These are phyloP conservation scores for Plenodomus tracheiphilus DNA, from an alignment of 2,329 filamentous ascomycete genomes.

Conservation along the genomic window DNA sequence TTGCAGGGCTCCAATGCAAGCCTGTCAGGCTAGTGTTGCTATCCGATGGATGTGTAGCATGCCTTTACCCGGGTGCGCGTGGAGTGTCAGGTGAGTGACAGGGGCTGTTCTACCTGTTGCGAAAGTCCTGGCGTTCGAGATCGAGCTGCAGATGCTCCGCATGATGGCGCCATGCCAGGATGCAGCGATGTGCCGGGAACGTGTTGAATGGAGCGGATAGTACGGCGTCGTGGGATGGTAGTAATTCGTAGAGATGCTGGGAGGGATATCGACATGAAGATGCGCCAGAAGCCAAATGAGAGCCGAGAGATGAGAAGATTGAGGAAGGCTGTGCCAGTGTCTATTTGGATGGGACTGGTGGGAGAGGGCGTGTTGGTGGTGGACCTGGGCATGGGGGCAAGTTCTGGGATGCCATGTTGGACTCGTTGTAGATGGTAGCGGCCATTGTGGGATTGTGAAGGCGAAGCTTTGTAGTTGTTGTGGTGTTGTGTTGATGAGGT, in stretches of 20 bases:
- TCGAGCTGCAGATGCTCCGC: constrained; percentile 32
- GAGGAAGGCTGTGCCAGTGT: constrained; percentile 3
- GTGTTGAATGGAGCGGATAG: constrained; percentile 20
- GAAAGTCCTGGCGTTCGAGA: constrained; percentile 27
- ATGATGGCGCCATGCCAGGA: constrained; percentile 23
- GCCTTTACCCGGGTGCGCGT: constrained; percentile 24
- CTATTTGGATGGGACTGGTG: constrained; percentile 51
- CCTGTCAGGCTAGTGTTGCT: constrained; percentile 14
- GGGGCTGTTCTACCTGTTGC: constrained; percentile 15
- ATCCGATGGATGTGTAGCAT: constrained; percentile 21
- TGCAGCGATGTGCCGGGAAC: constrained; percentile 17
- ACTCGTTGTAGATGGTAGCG: constrained; percentile 43
- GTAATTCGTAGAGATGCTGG: constrained; percentile 10
- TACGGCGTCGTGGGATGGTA: constrained; percentile 17
- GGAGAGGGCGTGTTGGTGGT: constrained; percentile 52
- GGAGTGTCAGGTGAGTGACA: constrained; percentile 26
- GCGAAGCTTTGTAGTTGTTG: constrained; percentile 9
- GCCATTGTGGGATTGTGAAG: constrained; percentile 33
- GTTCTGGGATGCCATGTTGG: constrained; percentile 45
- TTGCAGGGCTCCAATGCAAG: constrained; percentile 14
- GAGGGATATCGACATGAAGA: constrained; percentile 22
- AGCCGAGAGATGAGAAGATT: constrained; percentile 20
- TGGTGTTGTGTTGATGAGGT: constrained; percentile 9
- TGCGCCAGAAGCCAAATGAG: constrained; percentile 31
- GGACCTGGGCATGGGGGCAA: constrained; percentile 54